Conservation (phyloP, 2,329 filamentous ascomycete genomes). For the Diaporthe citriasiana region DNA sequence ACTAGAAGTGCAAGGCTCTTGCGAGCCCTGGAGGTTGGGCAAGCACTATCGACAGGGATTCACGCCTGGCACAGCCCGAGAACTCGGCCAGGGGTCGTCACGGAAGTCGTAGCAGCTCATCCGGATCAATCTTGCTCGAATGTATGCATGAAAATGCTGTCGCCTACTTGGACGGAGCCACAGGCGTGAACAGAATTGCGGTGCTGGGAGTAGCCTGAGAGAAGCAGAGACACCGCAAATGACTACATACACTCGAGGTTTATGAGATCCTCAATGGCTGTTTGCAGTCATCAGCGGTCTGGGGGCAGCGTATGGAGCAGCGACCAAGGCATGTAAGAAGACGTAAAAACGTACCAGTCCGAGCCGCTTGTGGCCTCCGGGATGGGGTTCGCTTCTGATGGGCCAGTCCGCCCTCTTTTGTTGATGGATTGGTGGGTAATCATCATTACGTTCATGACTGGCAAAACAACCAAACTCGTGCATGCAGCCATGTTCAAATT, state of each 20-base stretch:
- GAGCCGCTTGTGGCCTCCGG: neutral
- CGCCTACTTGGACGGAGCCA: neutral
- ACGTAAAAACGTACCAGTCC: too few relatives aligned
- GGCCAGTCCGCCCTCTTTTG: neutral
- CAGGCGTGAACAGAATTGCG: neutral
- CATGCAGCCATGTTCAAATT: neutral
- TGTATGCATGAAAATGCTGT: too few relatives aligned
- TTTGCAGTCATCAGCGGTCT: too few relatives aligned
- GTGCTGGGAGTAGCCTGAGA: neutral
- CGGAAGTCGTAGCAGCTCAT: neutral
- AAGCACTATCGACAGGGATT: neutral
- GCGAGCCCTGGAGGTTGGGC: neutral
- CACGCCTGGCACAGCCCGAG: neutral
- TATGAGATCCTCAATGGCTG: neutral
- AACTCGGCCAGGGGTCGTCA: neutral
- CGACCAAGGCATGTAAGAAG: neutral
- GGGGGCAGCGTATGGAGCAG: too few relatives aligned
- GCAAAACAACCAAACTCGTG: too few relatives aligned
- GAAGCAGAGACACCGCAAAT: neutral
- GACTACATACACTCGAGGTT: neutral
- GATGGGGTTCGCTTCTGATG: too few relatives aligned
- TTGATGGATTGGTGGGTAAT: neutral
- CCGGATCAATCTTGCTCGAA: neutral
- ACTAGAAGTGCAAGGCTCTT: constrained; percentile 1
- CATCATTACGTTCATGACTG: too few relatives aligned